Percentiles rank a stretch among this genome's conserved stretches.
Evolutionary conservation across 768 basidiomycete species (phyloP).

Genomic region (Trametes meyenii): DNA sequence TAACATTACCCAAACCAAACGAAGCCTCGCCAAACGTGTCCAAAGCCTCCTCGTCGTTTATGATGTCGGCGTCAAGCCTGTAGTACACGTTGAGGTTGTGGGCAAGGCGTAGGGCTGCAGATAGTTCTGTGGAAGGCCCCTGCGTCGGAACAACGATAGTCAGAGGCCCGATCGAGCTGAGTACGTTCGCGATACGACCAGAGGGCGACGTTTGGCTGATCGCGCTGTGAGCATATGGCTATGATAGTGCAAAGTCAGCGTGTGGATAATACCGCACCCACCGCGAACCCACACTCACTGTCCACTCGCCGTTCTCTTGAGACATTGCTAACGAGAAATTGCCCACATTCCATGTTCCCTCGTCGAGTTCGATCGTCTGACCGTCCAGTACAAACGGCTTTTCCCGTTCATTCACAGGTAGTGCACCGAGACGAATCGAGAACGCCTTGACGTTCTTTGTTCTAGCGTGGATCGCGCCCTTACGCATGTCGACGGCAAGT

Average conservation of each 20-base stretch:
- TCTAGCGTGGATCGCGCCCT: constrained; percentile 12
- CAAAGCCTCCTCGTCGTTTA: constrained; percentile 45
- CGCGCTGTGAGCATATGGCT: constrained; percentile 10
- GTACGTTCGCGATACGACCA: constrained; percentile 67
- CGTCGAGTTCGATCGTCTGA: constrained; percentile 2
- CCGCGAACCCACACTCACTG: not conserved
- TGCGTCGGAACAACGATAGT: constrained; percentile 53
- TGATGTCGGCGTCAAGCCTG: constrained; percentile 66
- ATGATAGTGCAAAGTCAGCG: not conserved
- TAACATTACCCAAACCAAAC: constrained; percentile 51
- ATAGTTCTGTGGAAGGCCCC: constrained; percentile 40
- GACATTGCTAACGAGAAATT: constrained; percentile 4
- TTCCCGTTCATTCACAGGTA: not conserved
- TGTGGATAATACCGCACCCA: not conserved
- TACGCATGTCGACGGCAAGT: constrained; percentile 34
- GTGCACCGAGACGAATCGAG: constrained; percentile 15
- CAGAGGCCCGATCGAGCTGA: constrained; percentile 56
- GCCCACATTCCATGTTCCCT: constrained; percentile 1
- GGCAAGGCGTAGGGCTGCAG: constrained; percentile 65
- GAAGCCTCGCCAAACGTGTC: constrained; percentile 22
- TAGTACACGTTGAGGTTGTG: constrained; percentile 71
- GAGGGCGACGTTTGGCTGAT: constrained; percentile 32
- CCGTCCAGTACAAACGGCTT: constrained; percentile 12
- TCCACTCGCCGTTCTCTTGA: constrained; percentile 12
- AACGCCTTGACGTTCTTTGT: constrained; percentile 35